These are phyloP conservation scores for Acanthamoeba lenticulata DNA, from an alignment of 208 protist species.

Conservation along the genomic window DNA sequence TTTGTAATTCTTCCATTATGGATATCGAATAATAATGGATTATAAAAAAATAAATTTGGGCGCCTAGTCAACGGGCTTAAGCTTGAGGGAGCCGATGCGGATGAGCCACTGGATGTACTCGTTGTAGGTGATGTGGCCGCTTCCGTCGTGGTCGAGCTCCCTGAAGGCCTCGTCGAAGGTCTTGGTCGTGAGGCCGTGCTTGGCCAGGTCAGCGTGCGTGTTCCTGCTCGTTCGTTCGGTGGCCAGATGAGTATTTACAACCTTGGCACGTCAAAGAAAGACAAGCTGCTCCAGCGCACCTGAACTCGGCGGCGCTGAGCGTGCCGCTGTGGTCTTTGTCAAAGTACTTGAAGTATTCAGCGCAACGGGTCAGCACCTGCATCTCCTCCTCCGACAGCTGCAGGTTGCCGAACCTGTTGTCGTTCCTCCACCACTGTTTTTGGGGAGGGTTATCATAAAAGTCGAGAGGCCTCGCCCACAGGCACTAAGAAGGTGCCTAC, in stretches of 20 bases:
- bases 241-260: no score
- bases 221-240: no score
- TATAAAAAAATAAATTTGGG: no score
- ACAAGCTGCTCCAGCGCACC: no score
- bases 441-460: no score
- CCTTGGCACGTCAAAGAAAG: background rate
- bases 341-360: slow-evolving; percentile 33
- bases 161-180: background rate
- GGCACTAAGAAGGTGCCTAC: no score
- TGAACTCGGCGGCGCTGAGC: background rate
- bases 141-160: background rate
- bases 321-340: background rate
- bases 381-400: slow-evolving; percentile 16
- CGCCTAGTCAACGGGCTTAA: slow-evolving; percentile 14
- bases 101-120: slow-evolving; percentile 47
- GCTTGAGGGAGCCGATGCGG: slow-evolving; percentile 33
- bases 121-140: background rate
- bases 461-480: no score
- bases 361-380: background rate
- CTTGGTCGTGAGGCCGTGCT: background rate
- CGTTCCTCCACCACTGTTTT: slow-evolving; percentile 39
- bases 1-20: no score
- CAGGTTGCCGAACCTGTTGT: slow-evolving; percentile 5
- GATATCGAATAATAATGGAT: no score
- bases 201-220: background rate